phyloP scores from a whole-genome alignment of 345 rosid genomes.

The Salix purpurea region DNA sequence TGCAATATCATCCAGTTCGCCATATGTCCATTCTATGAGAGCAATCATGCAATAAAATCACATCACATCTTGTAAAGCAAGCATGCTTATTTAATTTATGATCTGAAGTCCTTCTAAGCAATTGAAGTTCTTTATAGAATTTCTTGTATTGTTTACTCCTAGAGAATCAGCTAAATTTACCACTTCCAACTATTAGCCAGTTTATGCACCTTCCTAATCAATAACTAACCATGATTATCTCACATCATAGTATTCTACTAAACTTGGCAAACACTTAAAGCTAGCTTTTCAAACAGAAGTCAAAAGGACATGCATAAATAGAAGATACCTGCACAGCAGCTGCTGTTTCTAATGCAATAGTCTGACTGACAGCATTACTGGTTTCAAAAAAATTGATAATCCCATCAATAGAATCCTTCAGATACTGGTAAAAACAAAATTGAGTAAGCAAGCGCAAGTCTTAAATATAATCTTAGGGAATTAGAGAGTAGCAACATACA shows the following conservation, averaged over 20 bases:
- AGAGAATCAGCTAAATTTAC: background rate
- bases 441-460: constrained; percentile 12
- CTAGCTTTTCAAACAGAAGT: background rate
- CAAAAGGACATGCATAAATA: constrained; percentile 9
- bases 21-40: too few species aligned
- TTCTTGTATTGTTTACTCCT: background rate
- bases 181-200: background rate
- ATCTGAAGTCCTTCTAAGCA: background rate
- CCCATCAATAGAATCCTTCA: constrained; percentile 76
- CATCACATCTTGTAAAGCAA: background rate
- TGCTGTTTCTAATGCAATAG: constrained; percentile 93
- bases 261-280: background rate
- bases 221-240: background rate
- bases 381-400: constrained; percentile 81
- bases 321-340: constrained; percentile 85
- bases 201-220: background rate
- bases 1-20: too few species aligned
- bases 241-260: background rate
- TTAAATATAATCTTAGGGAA: background rate
- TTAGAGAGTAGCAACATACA: constrained; percentile 41
- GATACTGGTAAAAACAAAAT: constrained; percentile 51
- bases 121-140: background rate
- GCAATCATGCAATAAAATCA: too few species aligned
- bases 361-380: constrained; percentile 74
- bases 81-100: background rate